Evolutionary conservation across 768 basidiomycete genomes (phyloP), one percentile per base, ranked within the genome.

Genomic region (Cubamyces lactineus): DNA sequence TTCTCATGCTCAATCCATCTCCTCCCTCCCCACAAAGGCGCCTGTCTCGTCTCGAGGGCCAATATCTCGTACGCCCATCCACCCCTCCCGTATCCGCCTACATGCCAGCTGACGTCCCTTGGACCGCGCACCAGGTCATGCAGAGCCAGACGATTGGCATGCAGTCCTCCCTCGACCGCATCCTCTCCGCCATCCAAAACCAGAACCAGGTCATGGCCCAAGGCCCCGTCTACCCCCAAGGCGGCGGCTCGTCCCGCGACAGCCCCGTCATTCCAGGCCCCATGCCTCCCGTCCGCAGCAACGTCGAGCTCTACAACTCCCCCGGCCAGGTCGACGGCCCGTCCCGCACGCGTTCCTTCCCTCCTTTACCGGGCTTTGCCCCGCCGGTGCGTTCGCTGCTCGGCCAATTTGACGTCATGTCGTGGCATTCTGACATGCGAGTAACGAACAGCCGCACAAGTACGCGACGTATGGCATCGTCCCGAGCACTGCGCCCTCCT

Each of bases 121-220:
- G 34, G 5, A 11, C 4, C 34, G 34, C 43, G 49, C 50, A 55
- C 26, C 64, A 92, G 91, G 88, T 92, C 67, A 91, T 94, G 85
- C 91, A 94, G 73, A 92, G 91, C 76, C 92, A 94, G 73, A 93
- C 94, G 90, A 94, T 94, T 68, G 92, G 92, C 68, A 91, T 94
- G 88, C 93, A 94, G 75, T 89, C 91, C 5, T 89, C 92, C 24
- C 74, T 94, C 65, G 92, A 94, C 75, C 84, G 92, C 53, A 94
- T 94, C 71, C 76, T 94, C 57, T 77, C 82, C 48, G 87, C 84
- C 2, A 79, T 94, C 59, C 89, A 84, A 67, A 70, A 53, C 45
- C 79, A 77, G 54, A 60, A 53, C 53, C 64, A 71, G 45, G 68
- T 64, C n/a, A 67, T 69, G 11, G 66, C 46, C 17, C 75, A 76